Evolutionary conservation across 352 stramenopile genomes (phyloP), one percentile per base, ranked within the genome.

Genomic region (Achlya hypogyna): DNA sequence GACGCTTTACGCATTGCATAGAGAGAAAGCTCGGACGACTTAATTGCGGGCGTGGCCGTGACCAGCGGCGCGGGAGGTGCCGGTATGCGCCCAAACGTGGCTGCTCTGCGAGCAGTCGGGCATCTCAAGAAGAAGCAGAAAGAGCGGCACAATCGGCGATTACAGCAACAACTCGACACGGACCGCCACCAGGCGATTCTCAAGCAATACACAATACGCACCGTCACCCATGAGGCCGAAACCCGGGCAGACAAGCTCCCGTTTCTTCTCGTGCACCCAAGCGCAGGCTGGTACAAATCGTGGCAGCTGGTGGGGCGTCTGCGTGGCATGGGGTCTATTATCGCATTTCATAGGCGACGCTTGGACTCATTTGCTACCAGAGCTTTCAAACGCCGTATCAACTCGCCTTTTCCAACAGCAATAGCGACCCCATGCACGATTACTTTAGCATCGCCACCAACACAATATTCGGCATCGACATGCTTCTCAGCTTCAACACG

Each of bases 321-420:
- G 22, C 34, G 6, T 42, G 6, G 6, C 6, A 16, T 6, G 6
- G 34, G 34, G 34, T 14, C 6, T 12, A 20, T 64, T 5, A 27
- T n/a, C 27, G 51, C 1, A 31, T 42, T 5, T 6, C 22, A 27
- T 52, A 90, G 82, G 62, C 73, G 5, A 88, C 82, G 6, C 70
- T 92, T 9, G 22, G 82, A 25, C 72, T 91, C 25, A 89, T 92
- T 63, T 81, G 89, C 25, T 92, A 92, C 53, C 84, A 92, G 65
- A 88, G 78, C 34, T 65, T 92, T 14, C 70, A 80, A 40, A 63
- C 89, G 28, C 84, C 84, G 18, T 92, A 86, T 47, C 71, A 70
- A 2, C 71, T 91, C 10, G 83, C 83, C 0, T 91, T 91, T 38
- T 72, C 77, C 10, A 73, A 73, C 1, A 83, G 72, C 49, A 79